These are phyloP conservation scores for Juncus effusus DNA, from an alignment of 176 grass and related monocot species.

Conservation along the genomic window DNA sequence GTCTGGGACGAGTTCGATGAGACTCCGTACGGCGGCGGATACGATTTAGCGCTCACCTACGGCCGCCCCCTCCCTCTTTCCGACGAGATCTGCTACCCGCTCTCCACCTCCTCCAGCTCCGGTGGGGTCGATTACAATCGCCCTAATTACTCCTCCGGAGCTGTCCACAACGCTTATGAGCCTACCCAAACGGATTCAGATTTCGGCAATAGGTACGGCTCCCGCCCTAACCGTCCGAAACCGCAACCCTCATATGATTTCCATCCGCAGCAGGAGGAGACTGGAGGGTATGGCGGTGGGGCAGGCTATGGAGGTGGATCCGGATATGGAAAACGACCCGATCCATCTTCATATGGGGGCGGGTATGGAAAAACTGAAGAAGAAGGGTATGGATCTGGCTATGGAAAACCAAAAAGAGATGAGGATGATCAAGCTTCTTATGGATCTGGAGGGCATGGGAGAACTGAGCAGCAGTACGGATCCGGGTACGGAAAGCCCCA, in stretches of 20 bases:
- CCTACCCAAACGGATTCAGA: constrained; percentile 10
- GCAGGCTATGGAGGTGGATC: constrained; percentile 32
- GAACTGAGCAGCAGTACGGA: background rate
- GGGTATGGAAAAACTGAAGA: constrained; percentile 22
- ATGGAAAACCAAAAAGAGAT: constrained; percentile 33
- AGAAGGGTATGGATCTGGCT: constrained; percentile 38
- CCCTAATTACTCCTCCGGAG: constrained; percentile 43
- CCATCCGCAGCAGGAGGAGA: constrained; percentile 53
- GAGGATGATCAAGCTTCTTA: constrained; percentile 30
- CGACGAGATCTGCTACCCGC: constrained; percentile 75
- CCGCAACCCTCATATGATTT: constrained; percentile 50
- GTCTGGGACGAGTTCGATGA: constrained; percentile 86
- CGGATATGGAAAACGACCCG: constrained; percentile 18
- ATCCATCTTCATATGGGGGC: constrained; percentile 14
- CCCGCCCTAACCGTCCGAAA: constrained; percentile 30
- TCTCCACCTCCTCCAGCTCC: constrained; percentile 48
- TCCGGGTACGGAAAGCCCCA: constrained; percentile 33
- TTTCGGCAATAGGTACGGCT: constrained; percentile 9
- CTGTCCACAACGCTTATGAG: constrained; percentile 57
- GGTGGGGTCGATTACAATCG: constrained; percentile 32
- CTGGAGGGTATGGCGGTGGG: constrained; percentile 32
- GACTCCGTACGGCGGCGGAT: constrained; percentile 82
- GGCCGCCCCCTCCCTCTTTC: constrained; percentile 66
- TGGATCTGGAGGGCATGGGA: constrained; percentile 27
- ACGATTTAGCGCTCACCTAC: constrained; percentile 64